Base-by-base conservation (phyloP, 2,329 filamentous ascomycete genomes). In the Aspergillus caelatus region DNA sequence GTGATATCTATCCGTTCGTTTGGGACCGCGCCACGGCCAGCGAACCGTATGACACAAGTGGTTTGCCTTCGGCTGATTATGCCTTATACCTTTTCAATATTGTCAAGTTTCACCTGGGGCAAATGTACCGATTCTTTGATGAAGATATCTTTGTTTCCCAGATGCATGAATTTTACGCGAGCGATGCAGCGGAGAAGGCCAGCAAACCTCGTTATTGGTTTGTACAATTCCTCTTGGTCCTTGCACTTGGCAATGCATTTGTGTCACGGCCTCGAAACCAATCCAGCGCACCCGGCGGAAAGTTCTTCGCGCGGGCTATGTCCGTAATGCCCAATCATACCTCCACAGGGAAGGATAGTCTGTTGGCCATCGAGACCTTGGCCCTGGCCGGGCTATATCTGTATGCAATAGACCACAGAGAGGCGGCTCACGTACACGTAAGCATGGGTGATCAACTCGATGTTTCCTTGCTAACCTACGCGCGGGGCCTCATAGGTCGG, bases 81-180 rank as follows among this genome's bases (percentile, higher is more conserved):
- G 62, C 66, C 26, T 58, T 68, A 26, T 64, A 68, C 43, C 58
- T 67, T 0, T 68, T 70, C 28, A 62, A 67, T 19, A 66, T 62
- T 2, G 67, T 68, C n/a, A 63, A 65, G 16, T 65, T 65, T n/a
- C 65, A 68, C 26, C 65, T 69, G n/a, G 67, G 60, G 12, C 65
- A 64, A 26, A 52, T 46, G 32, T 69, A 67, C 36, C 60, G 64
- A 41, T 63, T 70, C 32, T 63, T 70, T 14, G 66, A 68, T 28
- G 65, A 67, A 30, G 53, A 58, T 14, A 45, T 61, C 8, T 69
- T 67, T 50, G 34, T 60, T n/a, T 41, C 39, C 5, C 16, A 41
- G 8, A 41, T 41, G 39, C 39, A 41, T 41, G 39, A 41, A n/a
- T 41, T 41, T 8, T 41, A 41, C 9, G 39, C 39, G 7, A 41